Base-by-base conservation (phyloP, 2,329 filamentous ascomycete species). In the Fusarium phyllophilum region DNA sequence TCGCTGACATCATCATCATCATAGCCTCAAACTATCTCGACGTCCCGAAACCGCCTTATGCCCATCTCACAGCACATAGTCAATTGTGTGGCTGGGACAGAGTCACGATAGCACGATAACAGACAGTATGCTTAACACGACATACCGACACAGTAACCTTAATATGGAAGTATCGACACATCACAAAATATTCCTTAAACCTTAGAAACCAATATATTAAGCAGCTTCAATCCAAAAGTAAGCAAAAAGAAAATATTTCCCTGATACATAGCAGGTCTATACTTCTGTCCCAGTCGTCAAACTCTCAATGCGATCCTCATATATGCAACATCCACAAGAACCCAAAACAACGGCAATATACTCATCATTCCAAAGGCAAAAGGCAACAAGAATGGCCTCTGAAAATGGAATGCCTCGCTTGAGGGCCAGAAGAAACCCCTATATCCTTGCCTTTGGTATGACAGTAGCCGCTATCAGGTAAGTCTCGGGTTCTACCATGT, bases 391-490 rank as follows among this genome's bases (percentile, higher is more conserved):
- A 18, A 55, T 74, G 72, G 15, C 52, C 33, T 38, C 36, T 3
- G 12, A 44, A 42, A 69, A 58, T 48, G 39, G 36, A n/a, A 15
- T 38, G 42, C 11, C 55, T 17, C 22, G 41, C 12, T 31, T 26
- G 38, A 20, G 24, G 17, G 46, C 39, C 34, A 72, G 65, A 42
- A 33, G n/a, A 22, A 62, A 56, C 56, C 63, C 63, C 33, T 74
- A 75, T 41, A 26, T 74, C 33, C 44, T 75, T 51, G 63, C 72
- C 26, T 56, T 59, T 24, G 68, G 72, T 51, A 38, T 75, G 48
- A 39, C 68, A 38, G 70, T 49, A 34, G 66, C 69, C 24, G 73
- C 73, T 38, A 33, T 75, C 20, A 71, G 44, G 73, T 59, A 24
- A 65, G 42, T 46, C 8, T n/a, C 11, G 5, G 29, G 7, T 13